These are phyloP conservation scores for Rhodomyrtus psidioides DNA, from an alignment of 441 rosid genomes.

Conservation along the genomic window DNA sequence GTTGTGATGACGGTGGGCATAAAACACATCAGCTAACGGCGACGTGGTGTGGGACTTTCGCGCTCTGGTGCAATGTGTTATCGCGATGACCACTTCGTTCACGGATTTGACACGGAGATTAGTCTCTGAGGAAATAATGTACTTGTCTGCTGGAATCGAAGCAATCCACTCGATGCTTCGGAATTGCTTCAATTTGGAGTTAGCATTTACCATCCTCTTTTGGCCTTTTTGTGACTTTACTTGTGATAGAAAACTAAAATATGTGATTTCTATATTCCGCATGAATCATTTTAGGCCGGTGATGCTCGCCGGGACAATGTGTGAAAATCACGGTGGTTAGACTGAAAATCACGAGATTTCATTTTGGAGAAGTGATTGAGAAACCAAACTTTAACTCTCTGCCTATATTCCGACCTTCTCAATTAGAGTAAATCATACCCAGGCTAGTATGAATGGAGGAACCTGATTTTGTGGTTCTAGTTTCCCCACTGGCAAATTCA, in stretches of 20 bases:
- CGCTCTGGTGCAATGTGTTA: rapidly evolving
- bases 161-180: neutral
- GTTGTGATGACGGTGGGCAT: neutral
- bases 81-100: rapidly evolving
- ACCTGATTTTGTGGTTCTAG: neutral
- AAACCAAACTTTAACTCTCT: neutral
- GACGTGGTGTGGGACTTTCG: rapidly evolving
- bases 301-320: neutral
- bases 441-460: neutral
- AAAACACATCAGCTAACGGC: rapidly evolving
- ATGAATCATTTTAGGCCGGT: neutral
- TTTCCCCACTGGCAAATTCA: neutral
- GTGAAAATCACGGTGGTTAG: neutral
- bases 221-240: neutral
- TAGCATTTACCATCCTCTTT: neutral
- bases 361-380: neutral
- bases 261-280: neutral
- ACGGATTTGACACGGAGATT: neutral
- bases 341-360: rapidly evolving
- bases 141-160: neutral
- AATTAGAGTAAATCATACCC: neutral
- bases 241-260: neutral
- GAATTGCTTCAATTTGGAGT: neutral
- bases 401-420: neutral
- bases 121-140: neutral